A percentile compares a stretch with the other conserved stretches of the same genome.
Conservation (phyloP, 352 stramenopile genomes). For the Globisporangium uncinulatum region DNA sequence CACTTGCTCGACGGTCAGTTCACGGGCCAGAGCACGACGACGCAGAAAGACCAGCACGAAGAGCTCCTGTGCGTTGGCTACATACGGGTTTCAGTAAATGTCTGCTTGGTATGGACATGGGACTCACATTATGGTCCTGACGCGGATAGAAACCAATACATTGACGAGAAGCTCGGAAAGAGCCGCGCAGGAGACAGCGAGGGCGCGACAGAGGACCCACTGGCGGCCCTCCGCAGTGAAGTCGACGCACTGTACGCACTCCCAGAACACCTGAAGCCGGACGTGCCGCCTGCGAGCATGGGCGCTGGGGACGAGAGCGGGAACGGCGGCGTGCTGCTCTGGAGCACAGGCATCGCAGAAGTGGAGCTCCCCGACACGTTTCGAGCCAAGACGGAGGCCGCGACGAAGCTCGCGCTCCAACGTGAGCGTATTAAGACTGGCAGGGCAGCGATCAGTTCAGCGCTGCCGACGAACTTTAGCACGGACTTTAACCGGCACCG, state of each 20-base stretch:
- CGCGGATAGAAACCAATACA: slow-evolving; percentile 63
- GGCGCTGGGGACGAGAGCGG: slow-evolving; percentile 33
- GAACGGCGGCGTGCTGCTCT: slow-evolving; percentile 64
- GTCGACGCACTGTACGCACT: slow-evolving; percentile 69
- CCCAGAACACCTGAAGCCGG: slow-evolving; percentile 45
- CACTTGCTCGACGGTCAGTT: slow-evolving; percentile 77
- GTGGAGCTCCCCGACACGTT: slow-evolving; percentile 60
- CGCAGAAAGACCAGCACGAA: slow-evolving; percentile 66
- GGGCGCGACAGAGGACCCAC: slow-evolving; percentile 2
- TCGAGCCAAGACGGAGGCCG: slow-evolving; percentile 40
- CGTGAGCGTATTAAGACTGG: slow-evolving; percentile 14
- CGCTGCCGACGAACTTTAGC: slow-evolving; percentile 69
- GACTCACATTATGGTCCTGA: neutral
- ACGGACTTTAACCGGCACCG: slow-evolving; percentile 72
- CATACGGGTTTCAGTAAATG: neutral
- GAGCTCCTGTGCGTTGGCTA: slow-evolving; percentile 45
- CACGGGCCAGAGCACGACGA: slow-evolving; percentile 58
- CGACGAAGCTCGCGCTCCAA: slow-evolving; percentile 42
- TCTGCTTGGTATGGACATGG: neutral
- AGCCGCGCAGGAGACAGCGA: slow-evolving; percentile 16
- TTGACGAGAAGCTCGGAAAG: slow-evolving; percentile 67
- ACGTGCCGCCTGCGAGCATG: slow-evolving; percentile 27
- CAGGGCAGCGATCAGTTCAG: slow-evolving; percentile 28
- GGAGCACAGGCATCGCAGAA: slow-evolving; percentile 74
- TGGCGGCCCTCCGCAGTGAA: slow-evolving; percentile 20